Conservation (phyloP, 148 eudicot species). For the Silene latifolia region DNA sequence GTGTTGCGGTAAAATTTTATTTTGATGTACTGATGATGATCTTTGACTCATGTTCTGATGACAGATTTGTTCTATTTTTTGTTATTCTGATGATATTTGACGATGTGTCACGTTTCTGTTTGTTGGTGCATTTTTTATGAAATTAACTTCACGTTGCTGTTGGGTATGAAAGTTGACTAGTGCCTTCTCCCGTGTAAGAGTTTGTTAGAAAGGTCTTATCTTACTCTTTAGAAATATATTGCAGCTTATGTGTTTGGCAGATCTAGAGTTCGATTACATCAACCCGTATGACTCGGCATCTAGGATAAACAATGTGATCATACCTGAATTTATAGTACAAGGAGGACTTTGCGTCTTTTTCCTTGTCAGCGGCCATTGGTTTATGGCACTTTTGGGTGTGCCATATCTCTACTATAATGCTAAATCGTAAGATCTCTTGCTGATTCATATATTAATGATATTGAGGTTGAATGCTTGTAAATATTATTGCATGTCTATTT, state of each 20-base stretch:
- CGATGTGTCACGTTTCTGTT: background rate
- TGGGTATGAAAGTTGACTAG: background rate
- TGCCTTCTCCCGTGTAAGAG: background rate
- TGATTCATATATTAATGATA: background rate
- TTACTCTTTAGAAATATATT: conserved; percentile 25
- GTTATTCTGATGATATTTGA: background rate
- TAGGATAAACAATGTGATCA: conserved; percentile 66
- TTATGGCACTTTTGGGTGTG: conserved; percentile 67
- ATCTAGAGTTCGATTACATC: conserved; percentile 93
- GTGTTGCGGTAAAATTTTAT: background rate
- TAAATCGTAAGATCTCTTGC: conserved; percentile 59
- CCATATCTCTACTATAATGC: conserved; percentile 88
- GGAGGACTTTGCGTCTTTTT: conserved; percentile 65
- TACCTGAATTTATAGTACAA: conserved; percentile 77
- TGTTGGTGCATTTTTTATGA: background rate
- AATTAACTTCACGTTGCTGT: background rate
- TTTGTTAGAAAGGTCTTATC: background rate
- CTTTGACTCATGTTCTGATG: too few species aligned
- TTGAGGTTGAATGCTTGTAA: conserved; percentile 8
- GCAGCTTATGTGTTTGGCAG: conserved; percentile 97
- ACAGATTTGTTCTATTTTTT: too few species aligned
- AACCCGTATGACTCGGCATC: conserved; percentile 91
- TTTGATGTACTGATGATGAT: background rate
- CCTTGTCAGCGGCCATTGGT: conserved; percentile 87
- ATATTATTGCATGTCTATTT: background rate